Percentiles rank a stretch among this genome's conserved stretches.
These are phyloP conservation scores for Neonectria punicea DNA, from an alignment of 2,329 filamentous ascomycete species.

Conservation along the genomic window DNA sequence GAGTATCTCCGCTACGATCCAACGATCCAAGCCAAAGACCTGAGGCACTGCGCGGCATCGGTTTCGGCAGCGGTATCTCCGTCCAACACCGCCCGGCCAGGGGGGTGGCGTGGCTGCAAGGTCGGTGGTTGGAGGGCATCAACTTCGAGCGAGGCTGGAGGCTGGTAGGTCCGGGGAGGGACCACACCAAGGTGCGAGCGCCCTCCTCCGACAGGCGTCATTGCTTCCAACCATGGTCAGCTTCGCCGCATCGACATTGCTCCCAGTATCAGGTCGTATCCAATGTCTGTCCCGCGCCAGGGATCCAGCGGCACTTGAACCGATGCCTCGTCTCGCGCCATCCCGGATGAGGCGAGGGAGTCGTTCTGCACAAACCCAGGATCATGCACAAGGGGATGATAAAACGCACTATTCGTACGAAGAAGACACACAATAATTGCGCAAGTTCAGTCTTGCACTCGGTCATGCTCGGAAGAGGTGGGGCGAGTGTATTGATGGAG, in stretches of 20 bases:
- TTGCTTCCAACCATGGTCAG: slow-evolving; percentile 26
- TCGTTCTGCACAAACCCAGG: slow-evolving; percentile 37
- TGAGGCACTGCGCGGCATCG: slow-evolving; percentile 29
- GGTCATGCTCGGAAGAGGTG: slow-evolving; percentile 25
- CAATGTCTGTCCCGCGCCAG: slow-evolving; percentile 27
- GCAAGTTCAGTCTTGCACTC: slow-evolving; percentile 12
- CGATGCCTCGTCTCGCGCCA: slow-evolving; percentile 40
- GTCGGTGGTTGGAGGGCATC: slow-evolving; percentile 3
- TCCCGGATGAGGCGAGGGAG: slow-evolving; percentile 37
- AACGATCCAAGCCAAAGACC: slow-evolving; percentile 27
- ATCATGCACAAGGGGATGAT: slow-evolving; percentile 37
- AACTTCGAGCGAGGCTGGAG: slow-evolving; percentile 7
- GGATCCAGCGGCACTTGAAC: slow-evolving; percentile 38
- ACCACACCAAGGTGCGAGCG: slow-evolving; percentile 12
- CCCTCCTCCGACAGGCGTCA: slow-evolving; percentile 29
- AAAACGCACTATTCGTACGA: slow-evolving; percentile 14
- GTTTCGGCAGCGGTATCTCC: slow-evolving; percentile 38
- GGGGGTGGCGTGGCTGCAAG: slow-evolving; percentile 15
- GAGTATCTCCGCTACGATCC: slow-evolving; percentile 31
- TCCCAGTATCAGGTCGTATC: slow-evolving; percentile 21
- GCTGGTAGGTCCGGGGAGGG: slow-evolving; percentile 6
- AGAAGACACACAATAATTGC: slow-evolving; percentile 23
- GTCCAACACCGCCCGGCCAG: slow-evolving; percentile 38
- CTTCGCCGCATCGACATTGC: slow-evolving; percentile 22
- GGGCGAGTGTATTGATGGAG: slow-evolving; percentile 36